Evolutionary conservation across 345 rosid species (phyloP), one percentile per base, ranked within the genome.

Genomic region (Ceriops zippeliana): DNA sequence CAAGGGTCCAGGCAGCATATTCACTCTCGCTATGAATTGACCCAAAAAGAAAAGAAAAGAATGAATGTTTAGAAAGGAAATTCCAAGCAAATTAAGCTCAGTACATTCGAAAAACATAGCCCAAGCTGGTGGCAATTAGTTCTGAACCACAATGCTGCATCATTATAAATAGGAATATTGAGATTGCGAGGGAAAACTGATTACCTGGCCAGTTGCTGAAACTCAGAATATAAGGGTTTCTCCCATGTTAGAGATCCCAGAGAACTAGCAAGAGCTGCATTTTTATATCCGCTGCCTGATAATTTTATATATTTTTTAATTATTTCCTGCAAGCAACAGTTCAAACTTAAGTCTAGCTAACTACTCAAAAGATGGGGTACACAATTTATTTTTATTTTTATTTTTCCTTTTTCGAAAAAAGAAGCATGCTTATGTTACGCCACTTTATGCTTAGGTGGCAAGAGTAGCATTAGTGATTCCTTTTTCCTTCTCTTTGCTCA

Each of bases 1-100:
- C 84, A 42, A 93, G 91, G 22, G 92, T 85, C 97, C 98, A 93
- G 46, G 97, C 98, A 73, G 87, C 97, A 84, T 82, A 89, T 77
- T 92, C 98, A 67, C 91, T 93, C 85, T 90, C 97, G 79, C 97
- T 92, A 66, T 20, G 31, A 13, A 69, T 28, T 54, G 42, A 70
- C n/a, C 52, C 58, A 31, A 27, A 53, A 32, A 63, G 5, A 0
- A 46, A 47, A 15, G 32, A 32, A 1, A 66, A n/a, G 6, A n/a
- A 17, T 21, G 21, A 30, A 24, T 8, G 16, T 27, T 58, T 24
- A 26, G 9, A 32, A 66, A 30, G 13, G 22, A 71, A 58, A 5
- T 4, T 26, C n/a, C 15, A 53, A 46, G 32, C 37, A 47, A 31
- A 62, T 58, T 2, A 28, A 70, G 52, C 19, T 35, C 21, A 63